Percentiles rank a stretch among this genome's conserved stretches.
These are phyloP conservation scores for Vigna radiata DNA, from an alignment of 306 rosid species.

Conservation along the genomic window DNA sequence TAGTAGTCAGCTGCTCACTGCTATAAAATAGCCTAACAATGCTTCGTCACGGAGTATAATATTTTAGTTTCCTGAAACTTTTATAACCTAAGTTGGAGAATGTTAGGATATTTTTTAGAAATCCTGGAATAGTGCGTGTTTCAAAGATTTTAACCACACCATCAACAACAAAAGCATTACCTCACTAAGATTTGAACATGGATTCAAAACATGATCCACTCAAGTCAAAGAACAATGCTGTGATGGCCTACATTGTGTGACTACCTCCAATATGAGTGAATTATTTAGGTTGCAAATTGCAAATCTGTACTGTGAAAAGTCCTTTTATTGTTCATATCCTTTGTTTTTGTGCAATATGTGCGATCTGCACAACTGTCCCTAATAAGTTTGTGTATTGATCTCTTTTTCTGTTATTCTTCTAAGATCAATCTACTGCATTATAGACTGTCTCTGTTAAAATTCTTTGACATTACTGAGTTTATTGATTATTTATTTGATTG, in stretches of 20 bases:
- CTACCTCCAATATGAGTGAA: constrained; percentile 3
- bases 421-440: background rate
- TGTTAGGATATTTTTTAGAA: background rate
- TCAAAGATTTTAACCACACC: constrained; percentile 4
- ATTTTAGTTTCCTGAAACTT: background rate
- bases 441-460: constrained; percentile 15
- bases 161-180: background rate
- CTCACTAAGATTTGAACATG: constrained; percentile 10
- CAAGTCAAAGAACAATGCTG: constrained; percentile 11
- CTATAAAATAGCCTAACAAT: constrained; percentile 21
- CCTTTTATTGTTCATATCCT: constrained; percentile 35
- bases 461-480: constrained; percentile 16
- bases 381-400: constrained; percentile 6
- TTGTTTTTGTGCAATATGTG: constrained; percentile 6
- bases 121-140: constrained; percentile 13
- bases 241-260: constrained; percentile 21
- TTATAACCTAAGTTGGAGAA: background rate
- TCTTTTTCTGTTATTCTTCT: constrained; percentile 9
- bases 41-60: background rate
- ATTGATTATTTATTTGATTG: constrained; percentile 24
- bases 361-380: constrained; percentile 23
- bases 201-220: constrained; percentile 6
- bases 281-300: constrained; percentile 4
- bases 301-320: constrained; percentile 16
- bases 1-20: constrained; percentile 30